Base-by-base conservation (phyloP, 345 rosid genomes). In the Eutrema heterophyllum region DNA sequence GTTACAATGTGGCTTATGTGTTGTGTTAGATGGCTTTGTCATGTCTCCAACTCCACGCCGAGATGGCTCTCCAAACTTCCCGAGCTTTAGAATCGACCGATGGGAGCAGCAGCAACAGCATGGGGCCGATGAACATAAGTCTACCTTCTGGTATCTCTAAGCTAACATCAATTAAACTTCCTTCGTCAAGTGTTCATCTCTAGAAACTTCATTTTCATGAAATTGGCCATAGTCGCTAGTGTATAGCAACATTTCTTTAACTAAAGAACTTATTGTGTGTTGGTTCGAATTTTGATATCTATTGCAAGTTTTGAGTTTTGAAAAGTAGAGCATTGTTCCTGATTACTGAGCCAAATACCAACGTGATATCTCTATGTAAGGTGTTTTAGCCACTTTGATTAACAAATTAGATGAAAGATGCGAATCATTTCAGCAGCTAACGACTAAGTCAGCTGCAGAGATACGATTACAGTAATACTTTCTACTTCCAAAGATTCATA, bases 1-100 rank as follows among this genome's bases (percentile, higher is more conserved):
- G 7, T 36, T 48, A 36, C 4, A 26, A 51, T 24, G 7, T 41
- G 30, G 35, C 14, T 9, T 4, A 48, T 50, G 16, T 9, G 64
- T 35, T 62, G 62, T 64, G 29, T 45, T 29, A 94, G 98, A 83
- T 94, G 96, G 97, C 97, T 51, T 81, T 94, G 87, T 60, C 91
- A 33, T 91, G 98, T 79, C 96, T 94, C 75, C 96, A 84, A 68
- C 84, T 88, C 57, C 97, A 94, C 40, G 83, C 96, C 1, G 93
- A 91, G 84, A 86, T 94, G 94, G 98, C 95, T 58, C 90, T 89
- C 39, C 91, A 86, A 86, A 89, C 95, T 78, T 91, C 97, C 26
- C 87, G 98, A 73, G 90, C 91, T 11, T 53, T 94, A 36, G 96
- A 91, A 79, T 68, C 85, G 1, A 21, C 68, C 0, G 57, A 56